phyloP scores from a whole-genome alignment of 2,329 filamentous ascomycete species.

The Phoma herbarum region DNA sequence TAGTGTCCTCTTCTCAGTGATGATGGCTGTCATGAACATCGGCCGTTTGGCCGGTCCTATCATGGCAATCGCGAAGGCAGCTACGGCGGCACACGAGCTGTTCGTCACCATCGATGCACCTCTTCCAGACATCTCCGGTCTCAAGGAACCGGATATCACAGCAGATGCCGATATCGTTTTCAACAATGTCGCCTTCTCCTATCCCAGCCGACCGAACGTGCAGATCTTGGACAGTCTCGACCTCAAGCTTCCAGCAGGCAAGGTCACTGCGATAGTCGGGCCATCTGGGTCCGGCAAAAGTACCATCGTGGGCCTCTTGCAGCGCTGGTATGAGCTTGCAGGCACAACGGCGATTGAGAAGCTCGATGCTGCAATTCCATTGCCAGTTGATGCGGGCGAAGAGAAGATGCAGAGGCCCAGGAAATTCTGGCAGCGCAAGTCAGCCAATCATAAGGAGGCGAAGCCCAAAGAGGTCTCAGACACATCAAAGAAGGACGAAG shows the following conservation, averaged over 20 bases:
- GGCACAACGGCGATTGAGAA: slow-evolving; percentile 32
- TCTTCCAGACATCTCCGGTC: slow-evolving; percentile 40
- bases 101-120: slow-evolving; percentile 50
- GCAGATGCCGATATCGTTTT: slow-evolving; percentile 48
- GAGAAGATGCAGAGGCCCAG: slow-evolving; percentile 24
- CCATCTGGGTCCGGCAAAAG: slow-evolving; percentile 78
- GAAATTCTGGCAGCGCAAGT: slow-evolving; percentile 20
- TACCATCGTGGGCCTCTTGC: slow-evolving; percentile 74
- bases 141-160: slow-evolving; percentile 47
- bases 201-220: slow-evolving; percentile 64
- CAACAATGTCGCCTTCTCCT: slow-evolving; percentile 49
- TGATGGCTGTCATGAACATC: slow-evolving; percentile 49
- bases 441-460: slow-evolving; percentile 1
- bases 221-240: slow-evolving; percentile 69
- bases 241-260: slow-evolving; percentile 68
- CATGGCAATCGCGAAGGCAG: slow-evolving; percentile 48
- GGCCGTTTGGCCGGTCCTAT: slow-evolving; percentile 43
- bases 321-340: slow-evolving; percentile 73
- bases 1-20: slow-evolving; percentile 51
- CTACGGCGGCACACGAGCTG: slow-evolving; percentile 47
- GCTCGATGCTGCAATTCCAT: slow-evolving; percentile 7
- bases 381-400: not conserved
- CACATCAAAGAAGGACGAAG: slow-evolving; percentile 25
- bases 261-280: slow-evolving; percentile 77
- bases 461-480: not conserved